Evolutionary conservation across 2,329 filamentous ascomycete genomes (phyloP).

Genomic region (Chaetomiaceae sp.): DNA sequence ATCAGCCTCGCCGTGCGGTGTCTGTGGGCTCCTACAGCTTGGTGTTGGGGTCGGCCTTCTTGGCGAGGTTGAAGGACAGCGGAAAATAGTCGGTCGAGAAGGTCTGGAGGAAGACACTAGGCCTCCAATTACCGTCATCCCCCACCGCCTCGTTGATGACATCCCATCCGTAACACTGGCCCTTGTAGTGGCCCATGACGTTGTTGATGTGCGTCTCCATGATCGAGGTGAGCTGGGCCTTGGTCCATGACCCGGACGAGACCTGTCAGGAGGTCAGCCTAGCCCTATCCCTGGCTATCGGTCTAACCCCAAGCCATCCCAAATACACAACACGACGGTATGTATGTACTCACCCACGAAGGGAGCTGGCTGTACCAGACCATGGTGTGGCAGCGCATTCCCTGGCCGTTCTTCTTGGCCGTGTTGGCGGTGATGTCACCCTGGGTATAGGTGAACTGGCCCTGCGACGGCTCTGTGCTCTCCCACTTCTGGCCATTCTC

Average conservation of each 20-base stretch:
- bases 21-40: constrained; percentile 49
- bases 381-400: constrained; percentile 61
- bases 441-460: constrained; percentile 6
- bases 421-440: constrained; percentile 52
- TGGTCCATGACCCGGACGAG: constrained; percentile 48
- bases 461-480: constrained; percentile 52
- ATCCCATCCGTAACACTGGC: constrained; percentile 60
- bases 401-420: constrained; percentile 44
- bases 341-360: constrained; percentile 40
- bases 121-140: constrained; percentile 52
- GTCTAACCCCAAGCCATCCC: no score
- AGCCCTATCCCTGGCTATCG: not conserved
- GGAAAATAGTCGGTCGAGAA: constrained; percentile 55
- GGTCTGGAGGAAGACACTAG: constrained; percentile 50
- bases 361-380: constrained; percentile 51
- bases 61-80: constrained; percentile 53
- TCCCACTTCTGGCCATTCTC: constrained; percentile 64
- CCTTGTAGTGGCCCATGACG: constrained; percentile 54
- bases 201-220: constrained; percentile 58
- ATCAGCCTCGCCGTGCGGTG: no score
- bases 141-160: constrained; percentile 61
- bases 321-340: not conserved
- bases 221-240: constrained; percentile 48
- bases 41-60: constrained; percentile 49
- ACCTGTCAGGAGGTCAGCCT: constrained; percentile 13